Percentiles rank a stretch among this genome's conserved stretches.
These are phyloP conservation scores for Rhododendron henanense DNA, from an alignment of 148 eudicot species.

Conservation along the genomic window DNA sequence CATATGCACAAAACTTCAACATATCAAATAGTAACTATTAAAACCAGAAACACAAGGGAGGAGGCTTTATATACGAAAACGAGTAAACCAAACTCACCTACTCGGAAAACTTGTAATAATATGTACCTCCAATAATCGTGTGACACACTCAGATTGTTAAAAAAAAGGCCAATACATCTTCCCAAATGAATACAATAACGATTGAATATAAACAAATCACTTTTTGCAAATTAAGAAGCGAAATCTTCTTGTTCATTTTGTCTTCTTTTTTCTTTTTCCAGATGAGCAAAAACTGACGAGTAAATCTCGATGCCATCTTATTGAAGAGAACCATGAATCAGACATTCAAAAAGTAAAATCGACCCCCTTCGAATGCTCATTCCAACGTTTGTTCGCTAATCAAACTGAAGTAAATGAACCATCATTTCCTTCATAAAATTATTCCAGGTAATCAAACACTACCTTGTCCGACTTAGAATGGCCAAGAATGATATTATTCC, in stretches of 20 bases:
- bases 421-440: neutral
- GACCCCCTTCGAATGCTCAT: neutral
- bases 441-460: neutral
- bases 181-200: neutral
- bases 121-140: neutral
- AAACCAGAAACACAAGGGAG: neutral
- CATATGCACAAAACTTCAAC: constrained; percentile 12
- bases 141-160: neutral
- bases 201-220: neutral
- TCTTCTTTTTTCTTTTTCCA: neutral
- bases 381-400: neutral
- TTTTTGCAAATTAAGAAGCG: neutral
- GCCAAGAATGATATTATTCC: neutral
- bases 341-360: neutral
- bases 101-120: neutral
- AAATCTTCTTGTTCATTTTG: neutral
- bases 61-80: neutral
- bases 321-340: neutral
- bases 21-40: constrained; percentile 12
- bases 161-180: neutral
- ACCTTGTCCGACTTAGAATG: neutral
- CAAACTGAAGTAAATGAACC: neutral
- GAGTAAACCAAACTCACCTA: neutral
- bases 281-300: neutral
- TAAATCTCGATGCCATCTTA: neutral